Base-by-base conservation (phyloP, 2,329 filamentous ascomycete genomes). In the Talaromyces piceae region DNA sequence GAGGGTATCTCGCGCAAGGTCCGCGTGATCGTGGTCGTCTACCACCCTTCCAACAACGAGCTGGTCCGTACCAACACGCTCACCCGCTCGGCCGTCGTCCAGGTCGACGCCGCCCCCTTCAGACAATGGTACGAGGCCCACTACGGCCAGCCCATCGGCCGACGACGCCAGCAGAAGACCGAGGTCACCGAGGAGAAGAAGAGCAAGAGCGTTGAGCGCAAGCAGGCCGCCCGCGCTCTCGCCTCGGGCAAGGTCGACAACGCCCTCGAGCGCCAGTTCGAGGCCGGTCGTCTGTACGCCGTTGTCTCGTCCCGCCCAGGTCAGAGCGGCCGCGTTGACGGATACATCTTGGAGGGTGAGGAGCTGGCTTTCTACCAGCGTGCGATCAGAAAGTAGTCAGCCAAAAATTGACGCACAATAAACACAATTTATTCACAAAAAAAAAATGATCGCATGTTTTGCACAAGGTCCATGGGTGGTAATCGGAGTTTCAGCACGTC, bases 21-120 rank as follows among this genome's bases (percentile, higher is more conserved):
- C 77, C 93, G 94, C 82, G 88, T 98, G 75, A 96, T 98, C 75
- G 90, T 81, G 70, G 94, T 98, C 78, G 87, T 86, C 74, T 98
- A 90, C 88, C 94, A 98, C 80, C 94, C 93, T 59, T 96, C 91
- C 75, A 98, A 98, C 91, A 98, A 98, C 89, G 93, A 98, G 81
- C 84, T 98, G 67, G 91, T 98, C 82, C 93, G 93, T 73, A 98
- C 93, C 78, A 98, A 98, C 87, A 97, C 93, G 80, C 84, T 98
- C 75, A 98, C 93, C 83, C 94, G 91, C 81, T 89, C 89, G 72
- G 93, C 93, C 79, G 88, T 98, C 71, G 88, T 98, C 75, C 93
- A 98, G 83, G 81, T 98, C 78, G 93, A 98, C 77, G 93, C 94
- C 68, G 89, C 93, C 60, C 93, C 93, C 65, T 98, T 98, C 88